Conservation (phyloP, 164 flowering plant species). For the Tetracentron sinense region DNA sequence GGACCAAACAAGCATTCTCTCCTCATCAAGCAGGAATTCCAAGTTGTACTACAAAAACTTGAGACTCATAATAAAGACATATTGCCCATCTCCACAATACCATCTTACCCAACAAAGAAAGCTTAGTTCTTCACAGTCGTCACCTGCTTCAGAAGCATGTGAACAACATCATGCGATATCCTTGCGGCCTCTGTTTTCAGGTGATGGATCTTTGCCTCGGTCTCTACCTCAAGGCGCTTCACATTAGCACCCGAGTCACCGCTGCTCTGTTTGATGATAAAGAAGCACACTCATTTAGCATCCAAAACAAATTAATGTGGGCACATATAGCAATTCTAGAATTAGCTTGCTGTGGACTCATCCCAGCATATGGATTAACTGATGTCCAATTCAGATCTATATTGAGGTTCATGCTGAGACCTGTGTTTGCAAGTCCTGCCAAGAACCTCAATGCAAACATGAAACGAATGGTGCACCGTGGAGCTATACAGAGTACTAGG, state of each 20-base stretch:
- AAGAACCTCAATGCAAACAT: neutral
- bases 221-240: constrained; percentile 86
- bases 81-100: neutral
- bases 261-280: constrained; percentile 55
- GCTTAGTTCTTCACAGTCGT: constrained; percentile 69
- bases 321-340: neutral
- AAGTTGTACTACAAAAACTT: neutral
- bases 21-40: constrained; percentile 2
- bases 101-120: neutral
- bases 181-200: constrained; percentile 54
- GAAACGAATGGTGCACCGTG: neutral
- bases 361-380: neutral
- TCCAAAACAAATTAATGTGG: neutral
- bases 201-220: constrained; percentile 57
- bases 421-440: neutral
- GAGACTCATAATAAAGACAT: neutral
- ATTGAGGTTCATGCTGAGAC: neutral
- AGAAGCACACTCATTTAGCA: neutral
- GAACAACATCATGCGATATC: constrained; percentile 64
- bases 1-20: neutral
- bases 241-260: constrained; percentile 94
- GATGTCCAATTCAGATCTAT: neutral
- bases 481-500: neutral
- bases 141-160: constrained; percentile 80
- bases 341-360: neutral